Base-by-base conservation (phyloP, 1,139 yeast genomes). In the Candida albicans region DNA sequence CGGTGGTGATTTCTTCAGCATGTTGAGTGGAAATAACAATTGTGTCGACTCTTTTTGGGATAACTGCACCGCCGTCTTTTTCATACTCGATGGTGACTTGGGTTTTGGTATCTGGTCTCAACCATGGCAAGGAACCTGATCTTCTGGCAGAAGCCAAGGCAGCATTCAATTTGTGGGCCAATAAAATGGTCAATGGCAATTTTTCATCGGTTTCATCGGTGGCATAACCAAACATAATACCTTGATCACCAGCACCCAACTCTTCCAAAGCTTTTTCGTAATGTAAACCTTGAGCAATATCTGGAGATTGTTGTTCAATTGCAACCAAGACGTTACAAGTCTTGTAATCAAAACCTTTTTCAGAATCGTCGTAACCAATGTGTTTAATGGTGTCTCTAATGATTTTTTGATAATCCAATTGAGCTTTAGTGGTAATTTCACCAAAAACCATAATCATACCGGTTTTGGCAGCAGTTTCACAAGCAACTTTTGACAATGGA, bases 191-290 rank as follows among this genome's bases (percentile, higher is more conserved):
- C 75, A 93, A 83, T 59, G 99, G 99, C 64, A 93, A 79, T 68
- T 88, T 85, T 78, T 93, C 98, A 67, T 91, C 96, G 61, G 99
- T 90, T 79, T 93, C 99, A 65, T 93, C 97, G 53, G 99, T 85
- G 59, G 99, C 99, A 74, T 93, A 93, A 73, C 99, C 99, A 68
- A 93, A 93, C 99, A 93, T 93, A 70, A 93, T 93, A 84, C 99
- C 98, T 77, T 93, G 99, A 78, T 93, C 99, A 84, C 99, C 99
- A 56, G 99, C 99, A 71, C 99, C 99, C 65, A 93, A 84, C 49
- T 93, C 95, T 79, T 93, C 99, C 57, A 93, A 79, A 49, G 96
- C 95, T 76, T 90, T 82, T 71, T 93, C 97, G 75, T 87, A 88
- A 74, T 93, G 99, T 65, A 93, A 83, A 80, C 99, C 99, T 77